Conservation (phyloP, 176 grass and related monocot genomes). For the Zea luxurians region DNA sequence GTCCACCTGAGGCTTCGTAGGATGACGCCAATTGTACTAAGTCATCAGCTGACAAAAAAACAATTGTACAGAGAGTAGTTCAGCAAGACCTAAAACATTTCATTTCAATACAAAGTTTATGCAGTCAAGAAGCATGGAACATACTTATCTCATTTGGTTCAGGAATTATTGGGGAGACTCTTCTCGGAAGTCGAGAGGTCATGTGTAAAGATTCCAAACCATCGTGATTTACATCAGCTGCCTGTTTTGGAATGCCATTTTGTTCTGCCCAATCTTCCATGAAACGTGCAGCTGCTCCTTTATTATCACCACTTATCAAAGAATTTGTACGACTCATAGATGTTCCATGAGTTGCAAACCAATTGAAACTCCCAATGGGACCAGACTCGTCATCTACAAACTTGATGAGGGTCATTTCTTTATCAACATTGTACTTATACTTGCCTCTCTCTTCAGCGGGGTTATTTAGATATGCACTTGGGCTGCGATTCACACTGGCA, state of each 20-base stretch:
- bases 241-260: slow-evolving; percentile 55
- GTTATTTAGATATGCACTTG: slow-evolving; percentile 90
- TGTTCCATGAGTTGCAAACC: slow-evolving; percentile 97
- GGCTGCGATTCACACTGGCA: slow-evolving; percentile 93
- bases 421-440: slow-evolving; percentile 85
- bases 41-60: slow-evolving; percentile 63
- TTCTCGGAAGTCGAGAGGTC: slow-evolving; percentile 49
- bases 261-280: slow-evolving; percentile 94
- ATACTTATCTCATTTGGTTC: slow-evolving; percentile 77
- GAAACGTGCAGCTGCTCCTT: slow-evolving; percentile 92
- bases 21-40: slow-evolving; percentile 74
- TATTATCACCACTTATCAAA: slow-evolving; percentile 97
- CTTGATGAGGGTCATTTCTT: slow-evolving; percentile 88
- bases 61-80: slow-evolving; percentile 21
- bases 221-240: slow-evolving; percentile 22
- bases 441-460: slow-evolving; percentile 65
- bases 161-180: slow-evolving; percentile 83
- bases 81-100: slow-evolving; percentile 4
- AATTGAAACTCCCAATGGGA: slow-evolving; percentile 89
- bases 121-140: slow-evolving; percentile 30
- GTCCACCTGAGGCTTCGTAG: slow-evolving; percentile 78
- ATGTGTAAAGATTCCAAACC: slow-evolving; percentile 36
- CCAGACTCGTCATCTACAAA: slow-evolving; percentile 83
- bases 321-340: slow-evolving; percentile 97
- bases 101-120: slow-evolving; percentile 22